Percentiles rank a stretch among this genome's conserved stretches.
Conservation (phyloP, 2,329 filamentous ascomycete genomes). For the Xylaria sp. region DNA sequence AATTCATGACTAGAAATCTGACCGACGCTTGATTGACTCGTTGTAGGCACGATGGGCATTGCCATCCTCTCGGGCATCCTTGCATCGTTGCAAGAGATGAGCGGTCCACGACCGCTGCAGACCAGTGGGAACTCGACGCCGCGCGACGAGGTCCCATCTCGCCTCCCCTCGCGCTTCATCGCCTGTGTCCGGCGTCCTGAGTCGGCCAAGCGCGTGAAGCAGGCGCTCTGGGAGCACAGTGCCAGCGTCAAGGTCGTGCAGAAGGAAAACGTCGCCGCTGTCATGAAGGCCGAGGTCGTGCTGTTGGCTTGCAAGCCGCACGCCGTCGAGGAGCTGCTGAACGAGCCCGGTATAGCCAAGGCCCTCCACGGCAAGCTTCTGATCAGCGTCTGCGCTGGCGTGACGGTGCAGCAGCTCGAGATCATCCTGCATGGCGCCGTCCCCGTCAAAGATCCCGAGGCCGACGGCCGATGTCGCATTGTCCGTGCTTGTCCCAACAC, state of each 20-base stretch:
- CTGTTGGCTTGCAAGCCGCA: slow-evolving; percentile 83
- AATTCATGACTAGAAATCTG: neutral
- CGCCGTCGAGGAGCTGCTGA: slow-evolving; percentile 71
- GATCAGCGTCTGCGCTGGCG: slow-evolving; percentile 80
- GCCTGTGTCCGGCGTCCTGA: slow-evolving; percentile 77
- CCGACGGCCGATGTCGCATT: slow-evolving; percentile 63
- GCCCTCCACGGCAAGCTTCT: slow-evolving; percentile 81
- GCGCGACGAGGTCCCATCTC: slow-evolving; percentile 55
- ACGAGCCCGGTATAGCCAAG: slow-evolving; percentile 69
- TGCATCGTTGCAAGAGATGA: slow-evolving; percentile 65
- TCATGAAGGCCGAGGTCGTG: slow-evolving; percentile 72
- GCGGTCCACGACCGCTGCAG: slow-evolving; percentile 53
- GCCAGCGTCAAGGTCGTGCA: slow-evolving; percentile 68
- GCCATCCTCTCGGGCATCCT: slow-evolving; percentile 84
- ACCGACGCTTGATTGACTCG: neutral
- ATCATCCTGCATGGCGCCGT: slow-evolving; percentile 63
- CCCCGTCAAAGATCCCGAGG: slow-evolving; percentile 51
- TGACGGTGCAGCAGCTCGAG: slow-evolving; percentile 72
- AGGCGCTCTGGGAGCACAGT: slow-evolving; percentile 67
- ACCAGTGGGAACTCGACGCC: slow-evolving; percentile 52
- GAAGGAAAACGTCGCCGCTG: slow-evolving; percentile 73
- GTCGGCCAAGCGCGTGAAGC: slow-evolving; percentile 70
- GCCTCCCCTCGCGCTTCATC: slow-evolving; percentile 76
- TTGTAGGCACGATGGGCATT: slow-evolving; percentile 78
- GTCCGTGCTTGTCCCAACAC: slow-evolving; percentile 88